Base-by-base conservation (phyloP, 2,329 filamentous ascomycete genomes). In the Colletotrichum chrysophilum region DNA sequence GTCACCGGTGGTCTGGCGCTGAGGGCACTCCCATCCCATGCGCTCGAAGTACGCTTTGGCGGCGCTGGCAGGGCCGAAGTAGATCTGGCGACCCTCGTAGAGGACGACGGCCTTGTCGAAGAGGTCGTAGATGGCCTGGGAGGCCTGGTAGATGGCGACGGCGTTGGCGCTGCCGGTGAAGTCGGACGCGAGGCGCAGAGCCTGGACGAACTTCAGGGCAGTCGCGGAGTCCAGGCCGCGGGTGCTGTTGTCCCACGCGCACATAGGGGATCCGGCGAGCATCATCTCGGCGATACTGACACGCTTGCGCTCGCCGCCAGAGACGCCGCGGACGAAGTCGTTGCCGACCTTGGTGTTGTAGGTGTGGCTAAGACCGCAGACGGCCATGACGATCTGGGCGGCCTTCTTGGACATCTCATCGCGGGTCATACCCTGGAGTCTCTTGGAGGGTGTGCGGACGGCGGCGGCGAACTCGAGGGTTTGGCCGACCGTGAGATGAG, bases 211-310 rank as follows among this genome's bases (percentile, higher is more conserved):
- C 79, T 95, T 93, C 52, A 95, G 84, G 0, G 94, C 94, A 0
- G 93, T 95, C 9, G 92, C 92, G 0, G 93, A 92, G 82, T 96
- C 94, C 1, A 96, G 87, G 13, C 94, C 94, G 67, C 91, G 88
- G 0, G 94, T 96, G 28, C 87, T 87, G 78, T 95, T 95, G 76
- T 94, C 95, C 94, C 95, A 97, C 1, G 84, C 85, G 7, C 80
- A 82, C 55, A 92, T 83, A 0, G 89, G 89, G 0, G 91, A 90
- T 38, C 88, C 87, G 18, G 93, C 93, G 13, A 96, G 86, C 75
- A 93, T 89, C 78, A 94, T 95, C 83, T 97, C 95, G 2, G 94
- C 94, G 76, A 97, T 95, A 60, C 92, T 94, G 7, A 97, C 95
- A 82, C 95, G 92, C 86, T 97, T 96, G 71, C 93, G 88, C 82